Percentiles rank a stretch among this genome's conserved stretches.
Conservation (phyloP, 768 basidiomycete species). For the Xerocomellus chrysenteron region DNA sequence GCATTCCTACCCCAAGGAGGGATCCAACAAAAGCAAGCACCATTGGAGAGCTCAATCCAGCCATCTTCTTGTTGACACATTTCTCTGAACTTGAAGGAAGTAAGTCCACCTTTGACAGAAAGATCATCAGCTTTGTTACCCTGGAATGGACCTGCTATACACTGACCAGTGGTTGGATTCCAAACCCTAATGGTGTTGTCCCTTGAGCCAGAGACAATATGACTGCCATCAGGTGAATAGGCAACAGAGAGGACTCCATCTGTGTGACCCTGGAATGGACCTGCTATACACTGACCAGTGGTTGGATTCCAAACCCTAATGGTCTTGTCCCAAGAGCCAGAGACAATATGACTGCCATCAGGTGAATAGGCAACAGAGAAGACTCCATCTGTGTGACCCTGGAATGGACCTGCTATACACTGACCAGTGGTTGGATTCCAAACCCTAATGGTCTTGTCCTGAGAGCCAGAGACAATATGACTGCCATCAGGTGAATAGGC, state of each 20-base stretch:
- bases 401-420: neutral
- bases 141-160: neutral
- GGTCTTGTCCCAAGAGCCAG: neutral
- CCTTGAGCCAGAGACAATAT: no score
- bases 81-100: no score
- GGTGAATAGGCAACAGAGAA: neutral
- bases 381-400: neutral
- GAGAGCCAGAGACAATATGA: no score
- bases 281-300: neutral
- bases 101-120: no score
- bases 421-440: neutral
- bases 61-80: constrained; percentile 3
- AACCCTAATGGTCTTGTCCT: neutral
- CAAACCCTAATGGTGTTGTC: neutral
- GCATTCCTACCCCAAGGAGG: constrained; percentile 12
- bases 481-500: no score
- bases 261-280: neutral
- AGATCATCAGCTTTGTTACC: neutral
- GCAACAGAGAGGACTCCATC: no score
- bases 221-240: no score
- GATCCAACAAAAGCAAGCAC: constrained; percentile 2
- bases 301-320: neutral
- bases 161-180: neutral
- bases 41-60: constrained; percentile 7
- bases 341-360: neutral